Conservation (phyloP, 2,329 filamentous ascomycete species). For the Aspergillus sp. region DNA sequence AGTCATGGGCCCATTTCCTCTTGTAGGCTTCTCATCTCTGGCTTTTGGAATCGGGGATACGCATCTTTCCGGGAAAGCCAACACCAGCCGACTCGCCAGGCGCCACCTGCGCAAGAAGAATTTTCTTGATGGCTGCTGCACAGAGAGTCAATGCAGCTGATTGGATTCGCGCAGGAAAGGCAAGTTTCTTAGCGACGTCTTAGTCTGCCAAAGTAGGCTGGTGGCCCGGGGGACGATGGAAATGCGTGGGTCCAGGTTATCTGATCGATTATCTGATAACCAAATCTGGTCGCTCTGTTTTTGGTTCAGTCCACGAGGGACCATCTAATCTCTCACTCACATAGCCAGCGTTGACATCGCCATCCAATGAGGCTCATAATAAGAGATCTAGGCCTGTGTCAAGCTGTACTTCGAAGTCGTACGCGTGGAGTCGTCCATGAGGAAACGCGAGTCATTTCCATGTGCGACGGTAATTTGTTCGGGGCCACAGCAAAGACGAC, state of each 20-base stretch:
- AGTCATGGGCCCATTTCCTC: not conserved
- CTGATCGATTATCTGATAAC: conserved; percentile 17
- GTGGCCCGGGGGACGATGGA: not conserved
- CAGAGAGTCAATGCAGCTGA: not conserved
- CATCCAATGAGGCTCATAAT: not conserved
- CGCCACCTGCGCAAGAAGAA: not conserved
- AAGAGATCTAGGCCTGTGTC: not conserved
- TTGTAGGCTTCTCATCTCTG: not conserved
- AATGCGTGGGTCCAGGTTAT: conserved; percentile 7
- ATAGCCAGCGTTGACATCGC: not conserved
- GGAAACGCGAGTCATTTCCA: not conserved
- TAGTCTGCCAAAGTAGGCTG: conserved; percentile 3
- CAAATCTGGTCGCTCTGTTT: conserved; percentile 1
- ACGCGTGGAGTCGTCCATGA: not conserved
- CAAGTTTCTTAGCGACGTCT: not conserved
- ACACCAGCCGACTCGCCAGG: not conserved
- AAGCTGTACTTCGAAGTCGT: not conserved
- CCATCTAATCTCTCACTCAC: not conserved
- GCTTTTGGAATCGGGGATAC: not conserved
- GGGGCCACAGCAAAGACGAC: not conserved
- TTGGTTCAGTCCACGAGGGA: not conserved
- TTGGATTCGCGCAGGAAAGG: not conserved
- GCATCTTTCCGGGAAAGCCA: not conserved
- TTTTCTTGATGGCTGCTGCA: not conserved
- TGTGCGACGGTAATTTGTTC: not conserved